These are phyloP conservation scores for Tilletia setariae DNA, from an alignment of 1,284 basidiomycete genomes.

Conservation along the genomic window DNA sequence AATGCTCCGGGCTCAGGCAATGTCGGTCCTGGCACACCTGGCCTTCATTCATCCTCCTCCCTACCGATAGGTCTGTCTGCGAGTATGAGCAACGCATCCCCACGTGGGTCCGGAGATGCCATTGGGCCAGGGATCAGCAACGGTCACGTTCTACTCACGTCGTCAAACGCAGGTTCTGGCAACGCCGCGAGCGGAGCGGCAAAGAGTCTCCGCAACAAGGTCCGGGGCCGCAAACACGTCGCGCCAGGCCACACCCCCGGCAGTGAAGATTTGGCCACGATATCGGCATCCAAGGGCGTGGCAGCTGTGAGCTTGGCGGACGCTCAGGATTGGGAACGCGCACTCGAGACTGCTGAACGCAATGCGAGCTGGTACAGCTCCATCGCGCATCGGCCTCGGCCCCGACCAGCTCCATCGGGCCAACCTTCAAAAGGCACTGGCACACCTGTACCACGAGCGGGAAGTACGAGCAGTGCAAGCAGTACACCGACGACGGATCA, in stretches of 20 bases:
- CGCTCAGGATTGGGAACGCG: slow-evolving; percentile 13
- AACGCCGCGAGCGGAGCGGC: slow-evolving; percentile 1
- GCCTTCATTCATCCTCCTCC: not conserved
- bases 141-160: too few species aligned
- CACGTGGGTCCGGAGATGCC: not conserved
- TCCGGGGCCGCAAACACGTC: slow-evolving; percentile 27
- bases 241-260: too few species aligned
- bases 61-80: not conserved
- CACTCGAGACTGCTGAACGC: slow-evolving; percentile 10
- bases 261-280: not conserved
- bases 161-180: not conserved
- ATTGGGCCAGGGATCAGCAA: not conserved
- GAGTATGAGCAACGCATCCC: slow-evolving; percentile 19
- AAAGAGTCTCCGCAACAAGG: slow-evolving; percentile 19
- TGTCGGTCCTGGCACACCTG: slow-evolving; percentile 21
- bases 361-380: slow-evolving; percentile 15
- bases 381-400: slow-evolving; percentile 9
- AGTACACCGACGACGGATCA: slow-evolving; percentile 32
- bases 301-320: not conserved
- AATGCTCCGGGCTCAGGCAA: slow-evolving; percentile 9
- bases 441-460: not conserved
- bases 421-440: not conserved
- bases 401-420: not conserved
- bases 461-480: slow-evolving; percentile 24
- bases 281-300: not conserved